These are phyloP conservation scores for Aspergillus spinulosporus DNA, from an alignment of 2,329 filamentous ascomycete species.

Conservation along the genomic window DNA sequence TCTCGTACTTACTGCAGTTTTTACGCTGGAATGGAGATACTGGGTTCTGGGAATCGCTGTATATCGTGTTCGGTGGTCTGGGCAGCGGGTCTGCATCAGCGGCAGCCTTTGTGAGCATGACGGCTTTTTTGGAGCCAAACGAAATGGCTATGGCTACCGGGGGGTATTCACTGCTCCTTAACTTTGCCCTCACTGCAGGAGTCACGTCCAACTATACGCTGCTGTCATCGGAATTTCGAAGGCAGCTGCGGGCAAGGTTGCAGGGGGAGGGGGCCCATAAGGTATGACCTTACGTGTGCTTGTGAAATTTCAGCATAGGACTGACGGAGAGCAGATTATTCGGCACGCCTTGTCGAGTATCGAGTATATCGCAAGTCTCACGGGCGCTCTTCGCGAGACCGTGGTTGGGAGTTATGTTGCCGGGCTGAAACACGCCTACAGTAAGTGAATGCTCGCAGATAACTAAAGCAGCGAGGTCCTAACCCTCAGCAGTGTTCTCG, in stretches of 20 bases:
- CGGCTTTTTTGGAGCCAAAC: conserved; percentile 46
- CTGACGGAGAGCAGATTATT: conserved; percentile 10
- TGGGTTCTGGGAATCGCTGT: conserved; percentile 56
- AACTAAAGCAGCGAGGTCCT: neutral
- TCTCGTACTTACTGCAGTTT: conserved; percentile 55
- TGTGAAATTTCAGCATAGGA: neutral
- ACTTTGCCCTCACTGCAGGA: conserved; percentile 45
- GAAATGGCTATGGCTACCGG: conserved; percentile 54
- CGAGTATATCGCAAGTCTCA: conserved; percentile 14
- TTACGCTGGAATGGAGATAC: conserved; percentile 63
- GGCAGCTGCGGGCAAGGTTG: conserved; percentile 34
- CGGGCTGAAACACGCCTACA: conserved; percentile 15
- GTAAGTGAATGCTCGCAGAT: conserved; percentile 3
- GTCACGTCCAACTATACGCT: conserved; percentile 42
- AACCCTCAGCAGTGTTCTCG: conserved; percentile 4
- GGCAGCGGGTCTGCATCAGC: conserved; percentile 51
- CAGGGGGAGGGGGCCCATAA: conserved; percentile 27
- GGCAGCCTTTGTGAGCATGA: conserved; percentile 53
- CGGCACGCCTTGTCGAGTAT: conserved; percentile 14
- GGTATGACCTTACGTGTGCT: conserved; percentile 13
- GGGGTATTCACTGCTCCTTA: conserved; percentile 50
- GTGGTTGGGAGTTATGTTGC: conserved; percentile 17
- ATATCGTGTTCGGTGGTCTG: conserved; percentile 60
- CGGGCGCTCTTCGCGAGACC: conserved; percentile 7
- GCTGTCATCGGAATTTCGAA: conserved; percentile 38